Evolutionary conservation across 352 stramenopile genomes (phyloP), one percentile per base, ranked within the genome.

Genomic region (Pythium diclinum): DNA sequence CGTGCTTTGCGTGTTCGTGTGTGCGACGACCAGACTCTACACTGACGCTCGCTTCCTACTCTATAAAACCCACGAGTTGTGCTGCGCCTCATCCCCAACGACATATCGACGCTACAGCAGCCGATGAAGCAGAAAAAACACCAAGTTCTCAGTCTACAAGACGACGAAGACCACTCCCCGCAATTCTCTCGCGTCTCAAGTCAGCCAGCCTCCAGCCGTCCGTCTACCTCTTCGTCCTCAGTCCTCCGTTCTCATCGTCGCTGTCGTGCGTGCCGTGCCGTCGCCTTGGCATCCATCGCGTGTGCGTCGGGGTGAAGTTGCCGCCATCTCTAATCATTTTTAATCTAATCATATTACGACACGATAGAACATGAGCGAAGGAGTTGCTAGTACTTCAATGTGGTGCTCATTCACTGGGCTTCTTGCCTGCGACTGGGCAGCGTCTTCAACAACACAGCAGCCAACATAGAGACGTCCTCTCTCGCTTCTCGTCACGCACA

Each of bases 331-430:
- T 51, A 51, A 51, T 51, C 28, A 51, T 28, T 19, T 28, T 30
- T 51, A 51, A 51, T 51, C 44, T 51, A 51, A 42, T 42, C 36
- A 9, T 38, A 38, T 38, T 38, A 38, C 33, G 11, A 38, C 33
- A 38, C 33, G 36, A 42, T 16, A 42, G 36, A 42, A n/a, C 36
- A 42, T 16, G 36, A 42, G 36, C 36, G 36, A 42, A 42, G 13
- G 10, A 42, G 13, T 14, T 42, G 7, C 33, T 38, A 11, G 8
- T 38, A 14, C 33, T 38, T 38, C 33, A 38, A 28, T 28, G 25
- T 1, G 25, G 25, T 28, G 25, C 25, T 28, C 33, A 38, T 42
- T 42, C 36, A 14, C 10, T 42, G 36, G 11, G 10, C 10, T 42
- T 42, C 36, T 42, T 14, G 36, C 36, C 36, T 42, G 36, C 36